A percentile compares a stretch with the other conserved stretches of the same genome.
Conservation (phyloP, 2,329 filamentous ascomycete species). For the Neocatenulostroma microsporum region DNA sequence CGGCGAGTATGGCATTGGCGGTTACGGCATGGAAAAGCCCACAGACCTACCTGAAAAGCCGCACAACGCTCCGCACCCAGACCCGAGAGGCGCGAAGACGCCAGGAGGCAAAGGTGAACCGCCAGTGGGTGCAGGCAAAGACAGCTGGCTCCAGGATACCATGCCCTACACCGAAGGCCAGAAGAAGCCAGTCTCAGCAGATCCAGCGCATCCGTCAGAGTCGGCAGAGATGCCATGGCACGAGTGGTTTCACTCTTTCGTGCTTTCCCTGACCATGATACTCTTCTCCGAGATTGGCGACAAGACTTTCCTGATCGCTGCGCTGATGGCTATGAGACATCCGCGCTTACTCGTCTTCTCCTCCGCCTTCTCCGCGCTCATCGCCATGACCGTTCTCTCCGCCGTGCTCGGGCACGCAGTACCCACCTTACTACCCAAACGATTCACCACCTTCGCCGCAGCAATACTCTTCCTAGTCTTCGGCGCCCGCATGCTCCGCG, state of each 20-base stretch:
- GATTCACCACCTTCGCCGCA: conserved; percentile 82
- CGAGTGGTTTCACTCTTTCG: conserved; percentile 64
- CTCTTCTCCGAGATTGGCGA: conserved; percentile 93
- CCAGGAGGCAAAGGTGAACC: no score
- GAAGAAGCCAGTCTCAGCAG: conserved; percentile 22
- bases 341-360: conserved; percentile 88
- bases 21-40: conserved; percentile 33
- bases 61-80: conserved; percentile 63
- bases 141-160: conserved; percentile 29
- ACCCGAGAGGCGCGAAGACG: conserved; percentile 42
- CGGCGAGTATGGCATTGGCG: conserved; percentile 19
- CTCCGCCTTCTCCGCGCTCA: conserved; percentile 82
- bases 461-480: conserved; percentile 83
- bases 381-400: conserved; percentile 88
- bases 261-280: conserved; percentile 95
- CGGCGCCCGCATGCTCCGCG: conserved; percentile 71
- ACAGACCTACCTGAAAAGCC: conserved; percentile 68
- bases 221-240: conserved; percentile 21
- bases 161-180: conserved; percentile 33
- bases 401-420: conserved; percentile 88
- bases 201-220: conserved; percentile 13
- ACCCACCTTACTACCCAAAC: conserved; percentile 79
- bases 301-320: conserved; percentile 96
- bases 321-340: conserved; percentile 98
- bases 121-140: conserved; percentile 13